phyloP scores from a whole-genome alignment of 1,284 basidiomycete genomes.

The Ustilago loliicola region DNA sequence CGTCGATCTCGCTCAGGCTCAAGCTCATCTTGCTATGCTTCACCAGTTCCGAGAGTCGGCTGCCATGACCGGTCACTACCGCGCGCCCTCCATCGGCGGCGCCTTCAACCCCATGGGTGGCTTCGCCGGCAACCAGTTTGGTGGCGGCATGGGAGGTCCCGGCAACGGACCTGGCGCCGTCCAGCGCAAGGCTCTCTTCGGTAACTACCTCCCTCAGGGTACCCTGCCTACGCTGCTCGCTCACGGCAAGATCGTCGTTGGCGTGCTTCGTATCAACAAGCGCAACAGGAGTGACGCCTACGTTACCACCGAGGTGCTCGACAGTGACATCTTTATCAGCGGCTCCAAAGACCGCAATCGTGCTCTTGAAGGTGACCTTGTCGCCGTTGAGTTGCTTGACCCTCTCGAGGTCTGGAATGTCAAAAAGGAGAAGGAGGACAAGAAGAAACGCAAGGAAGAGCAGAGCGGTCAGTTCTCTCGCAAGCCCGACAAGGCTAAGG shows the following conservation, averaged over 20 bases:
- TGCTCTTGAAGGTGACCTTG: slow-evolving; percentile 97
- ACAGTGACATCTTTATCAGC: slow-evolving; percentile 91
- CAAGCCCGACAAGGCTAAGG: slow-evolving; percentile 99
- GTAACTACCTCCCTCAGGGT: slow-evolving; percentile 97
- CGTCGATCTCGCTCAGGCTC: slow-evolving; percentile 73
- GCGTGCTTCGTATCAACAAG: slow-evolving; percentile 97
- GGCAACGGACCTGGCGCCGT: slow-evolving; percentile 74
- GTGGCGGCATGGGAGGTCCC: slow-evolving; percentile 74
- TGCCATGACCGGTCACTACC: slow-evolving; percentile 89
- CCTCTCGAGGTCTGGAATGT: slow-evolving; percentile 88
- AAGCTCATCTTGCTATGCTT: slow-evolving; percentile 93
- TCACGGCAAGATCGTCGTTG: slow-evolving; percentile 98
- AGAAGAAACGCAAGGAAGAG: slow-evolving; percentile 87
- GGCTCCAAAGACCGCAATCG: slow-evolving; percentile 99
- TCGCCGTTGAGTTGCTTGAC: slow-evolving; percentile 96
- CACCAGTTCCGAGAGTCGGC: slow-evolving; percentile 84
- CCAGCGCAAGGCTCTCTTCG: slow-evolving; percentile 97
- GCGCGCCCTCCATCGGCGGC: slow-evolving; percentile 98
- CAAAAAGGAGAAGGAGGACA: slow-evolving; percentile 99
- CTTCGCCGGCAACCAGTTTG: slow-evolving; percentile 46
- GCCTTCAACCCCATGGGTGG: slow-evolving; percentile 86
- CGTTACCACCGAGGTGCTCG: slow-evolving; percentile 97
- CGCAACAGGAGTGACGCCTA: slow-evolving; percentile 98
- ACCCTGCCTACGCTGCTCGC: slow-evolving; percentile 95
- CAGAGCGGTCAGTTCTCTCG: slow-evolving; percentile 85